Base-by-base conservation (phyloP, 805 yeast species). In the Candida multigemmis region DNA sequence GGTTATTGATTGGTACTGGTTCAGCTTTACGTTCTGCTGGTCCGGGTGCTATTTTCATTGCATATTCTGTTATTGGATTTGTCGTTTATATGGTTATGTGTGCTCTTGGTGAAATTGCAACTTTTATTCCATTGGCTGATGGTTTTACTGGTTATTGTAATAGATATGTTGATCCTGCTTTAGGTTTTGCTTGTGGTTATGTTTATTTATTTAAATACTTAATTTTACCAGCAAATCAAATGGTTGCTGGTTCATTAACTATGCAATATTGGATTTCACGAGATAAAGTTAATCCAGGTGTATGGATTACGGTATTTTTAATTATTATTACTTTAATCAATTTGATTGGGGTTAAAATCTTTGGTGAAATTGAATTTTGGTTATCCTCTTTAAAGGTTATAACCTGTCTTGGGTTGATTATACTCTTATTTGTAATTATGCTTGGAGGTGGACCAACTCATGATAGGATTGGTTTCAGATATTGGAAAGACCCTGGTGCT, bases 371-470 rank as follows among this genome's bases (percentile, higher is more conserved):
- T 25, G 84, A 74, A 47, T 81, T 65, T 41, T 63, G 78, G 75
- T 57, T 79, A 30, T 73, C 82, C 3, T 48, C 71, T 16, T 54
- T 79, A 40, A 81, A 81, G 53, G 76, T 81, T 18, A 23, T 74
- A 21, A 73, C 81, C 5, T 70, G 75, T 57, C 37, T 74, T 22
- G 86, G 80, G n/a, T 59, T 81, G 25, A 78, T 82, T 32, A 34
- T 82, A 10, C 49, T 78, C 27, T 57, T 79, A 28, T 65, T 79
- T 37, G 55, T 76, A 32, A 68, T 81, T 34, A 77, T 79, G 56
- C 58, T 75, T 31, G 94, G 94, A 33, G 94, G 91, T 29, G 82
- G 76, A 16, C 87, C 89, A 36, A 63, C 65, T 22, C 77, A 76
- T 41, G 85, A 79, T 40, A 66, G 89, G 50, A 53, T 71, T 18